Evolutionary conservation across 2,329 filamentous ascomycete genomes (phyloP), one percentile per base, ranked within the genome.

Genomic region (Bipolaris sorokiniana): DNA sequence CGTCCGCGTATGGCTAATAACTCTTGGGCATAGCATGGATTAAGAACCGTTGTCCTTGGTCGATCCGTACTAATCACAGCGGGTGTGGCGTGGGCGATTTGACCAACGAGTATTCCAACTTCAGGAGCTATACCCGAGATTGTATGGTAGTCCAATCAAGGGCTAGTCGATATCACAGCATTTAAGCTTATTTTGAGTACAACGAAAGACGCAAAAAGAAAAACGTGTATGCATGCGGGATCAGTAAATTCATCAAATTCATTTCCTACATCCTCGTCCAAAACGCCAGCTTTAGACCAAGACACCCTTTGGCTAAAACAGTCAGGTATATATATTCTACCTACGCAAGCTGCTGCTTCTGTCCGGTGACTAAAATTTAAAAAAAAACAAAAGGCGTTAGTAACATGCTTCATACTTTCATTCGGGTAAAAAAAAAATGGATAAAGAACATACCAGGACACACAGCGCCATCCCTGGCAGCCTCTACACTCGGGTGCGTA

Each of bases 401-500:
- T 22, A 7, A 18, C 31, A 11, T 20, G 18, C 4, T 5, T 18
- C 4, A 45, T 2, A 15, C 11, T 33, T 33, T 28, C 10, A 11
- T 33, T 33, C 5, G 3, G 3, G 26, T 7, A 2, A 3, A 7
- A 9, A 7, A 11, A 15, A 45, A 11, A 26, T 31, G 11, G 9
- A 20, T 18, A 11, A 18, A 13, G 13, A 13, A 33, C 42, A 6
- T 46, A 46, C 42, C 78, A 9, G 79, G 79, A 61, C 79, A 81
- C 47, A 78, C 75, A 9, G 69, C 65, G 1, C 68, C 77, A 18
- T 74, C 61, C n/a, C 70, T 70, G 15, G 76, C 74, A 4, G 70
- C 68, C 38, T 73, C 56, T n/a, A 81, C 76, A 42, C 61, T 71
- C 9, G 78, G 78, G 60, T 81, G 78, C 48, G 64, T 65, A 38